Conservation (phyloP, 371 early-diverging fungal species). For the Choanephora cucurbitarum region DNA sequence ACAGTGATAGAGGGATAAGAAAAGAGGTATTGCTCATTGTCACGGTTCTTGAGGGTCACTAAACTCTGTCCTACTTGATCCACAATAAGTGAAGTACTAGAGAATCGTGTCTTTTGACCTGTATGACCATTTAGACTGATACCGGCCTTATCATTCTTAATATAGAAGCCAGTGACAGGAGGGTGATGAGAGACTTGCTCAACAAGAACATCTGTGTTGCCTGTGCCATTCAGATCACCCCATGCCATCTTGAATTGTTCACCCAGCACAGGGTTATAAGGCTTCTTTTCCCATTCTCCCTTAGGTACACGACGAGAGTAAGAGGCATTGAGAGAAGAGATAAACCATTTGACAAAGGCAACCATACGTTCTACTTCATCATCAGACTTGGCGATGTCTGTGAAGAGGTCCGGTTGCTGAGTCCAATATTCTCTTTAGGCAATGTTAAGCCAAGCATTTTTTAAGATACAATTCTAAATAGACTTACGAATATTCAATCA, state of each 20-base stretch:
- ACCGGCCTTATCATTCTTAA: constrained; percentile 66
- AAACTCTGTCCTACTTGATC: constrained; percentile 50
- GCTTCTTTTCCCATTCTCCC: constrained; percentile 77
- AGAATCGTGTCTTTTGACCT: constrained; percentile 54
- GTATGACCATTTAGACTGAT: constrained; percentile 73
- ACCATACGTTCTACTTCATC: constrained; percentile 69
- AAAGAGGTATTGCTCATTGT: constrained; percentile 40
- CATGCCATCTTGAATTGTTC: constrained; percentile 77
- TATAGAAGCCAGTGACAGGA: constrained; percentile 68
- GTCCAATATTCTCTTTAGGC: constrained; percentile 67
- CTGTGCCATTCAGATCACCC: constrained; percentile 67
- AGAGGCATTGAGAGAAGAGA: constrained; percentile 77
- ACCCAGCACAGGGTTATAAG: constrained; percentile 82
- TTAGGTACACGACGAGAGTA: constrained; percentile 53
- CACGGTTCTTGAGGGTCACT: constrained; percentile 27
- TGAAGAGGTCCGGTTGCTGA: constrained; percentile 73
- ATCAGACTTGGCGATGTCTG: constrained; percentile 61
- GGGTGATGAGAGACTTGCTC: constrained; percentile 84
- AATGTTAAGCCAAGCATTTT: not conserved
- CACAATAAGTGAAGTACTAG: constrained; percentile 43
- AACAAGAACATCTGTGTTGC: constrained; percentile 61
- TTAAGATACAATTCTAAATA: constrained; percentile 1
- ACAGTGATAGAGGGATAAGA: constrained; percentile 49
- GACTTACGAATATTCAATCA: constrained; percentile 76
- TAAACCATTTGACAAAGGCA: constrained; percentile 73